Percentiles rank a stretch among this genome's conserved stretches.
phyloP scores from a whole-genome alignment of 208 protist species.

The Leishmania amazonensis region DNA sequence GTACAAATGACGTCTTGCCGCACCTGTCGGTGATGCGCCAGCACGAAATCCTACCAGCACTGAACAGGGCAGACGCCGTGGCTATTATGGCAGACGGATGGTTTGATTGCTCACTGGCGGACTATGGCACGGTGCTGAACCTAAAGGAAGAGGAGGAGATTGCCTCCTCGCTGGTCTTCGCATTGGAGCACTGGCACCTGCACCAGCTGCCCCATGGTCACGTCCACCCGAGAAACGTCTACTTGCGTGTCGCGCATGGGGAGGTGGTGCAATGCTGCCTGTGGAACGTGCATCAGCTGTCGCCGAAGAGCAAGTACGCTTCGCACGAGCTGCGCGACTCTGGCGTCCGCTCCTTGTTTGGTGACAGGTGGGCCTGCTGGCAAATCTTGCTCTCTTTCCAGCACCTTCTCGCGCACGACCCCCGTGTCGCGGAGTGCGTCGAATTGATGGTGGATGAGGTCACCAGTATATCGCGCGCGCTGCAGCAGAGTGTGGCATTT shows the following conservation, averaged over 20 bases:
- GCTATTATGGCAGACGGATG: constrained; percentile 77
- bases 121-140: constrained; percentile 19
- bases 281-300: constrained; percentile 60
- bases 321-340: constrained; percentile 47
- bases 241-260: constrained; percentile 52
- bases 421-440: constrained; percentile 32
- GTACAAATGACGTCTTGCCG: constrained; percentile 49
- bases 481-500: constrained; percentile 61
- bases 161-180: constrained; percentile 63
- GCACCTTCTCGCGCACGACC: constrained; percentile 25
- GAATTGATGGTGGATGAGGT: constrained; percentile 40
- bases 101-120: constrained; percentile 71
- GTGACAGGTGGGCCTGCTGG: constrained; percentile 73
- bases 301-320: constrained; percentile 40
- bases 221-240: constrained; percentile 72
- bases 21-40: constrained; percentile 73
- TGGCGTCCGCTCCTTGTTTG: constrained; percentile 45
- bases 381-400: constrained; percentile 38
- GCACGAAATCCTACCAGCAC: constrained; percentile 47
- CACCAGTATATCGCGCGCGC: constrained; percentile 46
- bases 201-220: constrained; percentile 74
- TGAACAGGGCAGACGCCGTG: constrained; percentile 32
- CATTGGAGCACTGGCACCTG: constrained; percentile 89
- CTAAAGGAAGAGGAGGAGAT: constrained; percentile 41
- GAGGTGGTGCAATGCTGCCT: constrained; percentile 55